A percentile compares a stretch with the other conserved stretches of the same genome.
Evolutionary conservation across 768 basidiomycete species (phyloP).

Genomic region (Glaciozyma antarctica): DNA sequence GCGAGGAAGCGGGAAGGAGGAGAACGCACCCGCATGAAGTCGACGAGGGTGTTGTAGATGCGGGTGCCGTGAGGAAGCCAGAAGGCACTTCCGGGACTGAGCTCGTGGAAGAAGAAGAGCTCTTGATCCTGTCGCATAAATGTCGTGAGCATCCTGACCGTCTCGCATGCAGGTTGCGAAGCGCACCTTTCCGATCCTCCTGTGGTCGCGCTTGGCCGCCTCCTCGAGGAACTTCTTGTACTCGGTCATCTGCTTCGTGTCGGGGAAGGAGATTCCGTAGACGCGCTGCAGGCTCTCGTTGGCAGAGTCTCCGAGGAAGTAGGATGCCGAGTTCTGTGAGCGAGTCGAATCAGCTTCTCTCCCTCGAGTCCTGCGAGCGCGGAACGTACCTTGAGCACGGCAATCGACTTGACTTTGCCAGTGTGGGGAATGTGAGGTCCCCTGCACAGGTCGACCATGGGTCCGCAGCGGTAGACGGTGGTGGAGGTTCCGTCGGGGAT

Average conservation of each 20-base stretch:
- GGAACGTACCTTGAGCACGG: slow-evolving; percentile 76
- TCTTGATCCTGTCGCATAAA: slow-evolving; percentile 67
- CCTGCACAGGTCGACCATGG: slow-evolving; percentile 93
- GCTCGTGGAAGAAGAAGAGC: slow-evolving; percentile 95
- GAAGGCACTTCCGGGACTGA: slow-evolving; percentile 90
- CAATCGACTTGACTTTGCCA: slow-evolving; percentile 91
- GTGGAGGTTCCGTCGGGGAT: slow-evolving; percentile 92
- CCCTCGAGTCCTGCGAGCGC: background rate
- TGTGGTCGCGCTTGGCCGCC: slow-evolving; percentile 94
- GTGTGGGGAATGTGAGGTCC: slow-evolving; percentile 98
- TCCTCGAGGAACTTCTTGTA: slow-evolving; percentile 94
- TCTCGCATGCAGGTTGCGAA: background rate
- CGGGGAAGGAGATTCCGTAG: slow-evolving; percentile 98
- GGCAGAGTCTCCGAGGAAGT: slow-evolving; percentile 86
- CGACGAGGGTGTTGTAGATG: slow-evolving; percentile 87
- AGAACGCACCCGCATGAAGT: slow-evolving; percentile 69
- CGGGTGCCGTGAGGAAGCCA: slow-evolving; percentile 94
- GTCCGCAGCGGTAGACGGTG: slow-evolving; percentile 96
- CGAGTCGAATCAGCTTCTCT: background rate
- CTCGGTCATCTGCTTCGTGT: slow-evolving; percentile 85
- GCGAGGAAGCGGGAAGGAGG: background rate
- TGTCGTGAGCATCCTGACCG: background rate
- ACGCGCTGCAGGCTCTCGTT: slow-evolving; percentile 93
- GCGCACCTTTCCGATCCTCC: slow-evolving; percentile 78
- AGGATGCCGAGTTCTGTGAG: slow-evolving; percentile 82